These are phyloP conservation scores for Paradendryphiella salina DNA, from an alignment of 2,329 filamentous ascomycete genomes.

Conservation along the genomic window DNA sequence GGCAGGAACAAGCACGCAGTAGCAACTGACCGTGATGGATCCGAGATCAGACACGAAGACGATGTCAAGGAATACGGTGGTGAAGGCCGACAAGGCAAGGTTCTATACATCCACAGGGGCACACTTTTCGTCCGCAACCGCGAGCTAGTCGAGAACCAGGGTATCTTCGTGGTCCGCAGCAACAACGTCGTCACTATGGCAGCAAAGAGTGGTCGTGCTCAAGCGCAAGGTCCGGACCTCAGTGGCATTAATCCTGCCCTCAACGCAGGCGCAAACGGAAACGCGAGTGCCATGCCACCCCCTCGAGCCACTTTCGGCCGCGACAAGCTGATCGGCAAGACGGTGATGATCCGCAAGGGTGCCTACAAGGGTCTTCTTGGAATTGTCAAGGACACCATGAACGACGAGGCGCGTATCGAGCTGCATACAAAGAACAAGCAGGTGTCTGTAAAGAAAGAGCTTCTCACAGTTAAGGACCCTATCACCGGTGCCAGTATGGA, in stretches of 20 bases:
- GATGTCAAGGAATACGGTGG: slow-evolving; percentile 89
- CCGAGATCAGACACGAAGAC: slow-evolving; percentile 89
- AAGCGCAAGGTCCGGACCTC: slow-evolving; percentile 73
- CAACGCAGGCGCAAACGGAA: slow-evolving; percentile 61
- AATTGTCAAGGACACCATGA: slow-evolving; percentile 93
- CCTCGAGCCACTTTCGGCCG: slow-evolving; percentile 70
- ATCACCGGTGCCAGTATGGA: slow-evolving; percentile 78
- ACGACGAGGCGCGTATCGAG: slow-evolving; percentile 83
- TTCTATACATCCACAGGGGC: slow-evolving; percentile 92
- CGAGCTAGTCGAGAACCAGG: slow-evolving; percentile 79
- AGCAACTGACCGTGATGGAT: slow-evolving; percentile 88
- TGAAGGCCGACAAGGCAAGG: slow-evolving; percentile 82
- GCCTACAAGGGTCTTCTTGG: slow-evolving; percentile 90
- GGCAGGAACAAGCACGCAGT: slow-evolving; percentile 81
- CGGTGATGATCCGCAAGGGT: slow-evolving; percentile 83
- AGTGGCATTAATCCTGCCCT: slow-evolving; percentile 86
- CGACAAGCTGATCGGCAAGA: slow-evolving; percentile 86
- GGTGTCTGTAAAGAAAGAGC: slow-evolving; percentile 78
- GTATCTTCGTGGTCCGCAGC: slow-evolving; percentile 85
- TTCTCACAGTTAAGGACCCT: slow-evolving; percentile 80
- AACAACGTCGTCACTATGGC: slow-evolving; percentile 86
- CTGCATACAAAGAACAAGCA: slow-evolving; percentile 93
- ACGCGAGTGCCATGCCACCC: slow-evolving; percentile 62
- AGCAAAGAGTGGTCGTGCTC: slow-evolving; percentile 87
- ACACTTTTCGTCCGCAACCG: slow-evolving; percentile 89